phyloP scores from a whole-genome alignment of 2,329 filamentous ascomycete species.

The Aspergillus neotritici region DNA sequence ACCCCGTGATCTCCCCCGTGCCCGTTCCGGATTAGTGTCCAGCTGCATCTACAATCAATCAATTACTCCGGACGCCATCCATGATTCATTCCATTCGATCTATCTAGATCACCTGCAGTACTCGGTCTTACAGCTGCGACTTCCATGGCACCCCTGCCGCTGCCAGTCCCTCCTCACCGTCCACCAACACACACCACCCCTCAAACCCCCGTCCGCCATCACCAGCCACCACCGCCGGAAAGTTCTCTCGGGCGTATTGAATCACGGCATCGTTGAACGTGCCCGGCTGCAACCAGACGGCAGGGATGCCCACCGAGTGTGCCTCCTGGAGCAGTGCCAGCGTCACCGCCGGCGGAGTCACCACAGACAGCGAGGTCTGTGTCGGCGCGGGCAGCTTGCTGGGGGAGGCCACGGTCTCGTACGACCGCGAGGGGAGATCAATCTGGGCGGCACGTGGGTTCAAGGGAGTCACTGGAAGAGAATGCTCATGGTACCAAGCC shows the following conservation, averaged over 20 bases:
- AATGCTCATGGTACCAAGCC: conserved; percentile 76
- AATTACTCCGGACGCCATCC: background rate
- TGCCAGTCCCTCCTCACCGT: conserved; percentile 59
- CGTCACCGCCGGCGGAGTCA: conserved; percentile 78
- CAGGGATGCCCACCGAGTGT: conserved; percentile 62
- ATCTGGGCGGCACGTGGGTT: conserved; percentile 68
- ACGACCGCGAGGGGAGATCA: conserved; percentile 52
- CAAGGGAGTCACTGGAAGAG: conserved; percentile 72
- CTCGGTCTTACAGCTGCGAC: conserved; percentile 24
- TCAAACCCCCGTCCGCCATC: conserved; percentile 61
- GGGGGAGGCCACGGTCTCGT: conserved; percentile 62
- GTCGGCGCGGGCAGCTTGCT: conserved; percentile 59
- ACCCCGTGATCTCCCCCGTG: conserved; percentile 1
- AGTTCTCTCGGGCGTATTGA: conserved; percentile 62
- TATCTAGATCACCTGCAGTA: conserved; percentile 24
- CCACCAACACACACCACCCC: conserved; percentile 83
- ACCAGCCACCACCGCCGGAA: conserved; percentile 63
- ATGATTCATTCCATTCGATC: conserved; percentile 1
- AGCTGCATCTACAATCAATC: background rate
- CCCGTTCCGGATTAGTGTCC: background rate
- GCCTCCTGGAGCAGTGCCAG: conserved; percentile 70
- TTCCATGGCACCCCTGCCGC: conserved; percentile 54
- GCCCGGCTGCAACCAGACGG: conserved; percentile 88
- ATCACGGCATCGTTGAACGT: conserved; percentile 74
- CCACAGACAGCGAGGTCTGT: conserved; percentile 73